Conservation (phyloP, 306 rosid species). For the apple (Malus domestica) region ASM211411v1 NC_041804.1:10998001-10998500, state of each 20-base stretch:
- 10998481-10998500: neutral
- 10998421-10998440: neutral
- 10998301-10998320: slow-evolving; percentile 2
- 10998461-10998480: neutral
- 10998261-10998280: neutral
- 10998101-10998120: too few relatives aligned
- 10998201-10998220: neutral
- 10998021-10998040: too few relatives aligned
- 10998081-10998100: too few relatives aligned
- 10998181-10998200: neutral
- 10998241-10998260: neutral
- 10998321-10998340: neutral
- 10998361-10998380: neutral
- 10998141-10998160: too few relatives aligned
- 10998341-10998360: neutral
- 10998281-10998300: neutral
- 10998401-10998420: slow-evolving; percentile 12
- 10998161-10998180: neutral
- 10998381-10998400: slow-evolving; percentile 5
- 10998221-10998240: slow-evolving; percentile 19
- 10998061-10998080: too few relatives aligned
- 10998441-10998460: neutral
- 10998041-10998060: too few relatives aligned
- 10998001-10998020: too few relatives aligned
- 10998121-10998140: too few relatives aligned